phyloP scores from a whole-genome alignment of 2,329 filamentous ascomycete species.

The Metarhizium sp. region DNA sequence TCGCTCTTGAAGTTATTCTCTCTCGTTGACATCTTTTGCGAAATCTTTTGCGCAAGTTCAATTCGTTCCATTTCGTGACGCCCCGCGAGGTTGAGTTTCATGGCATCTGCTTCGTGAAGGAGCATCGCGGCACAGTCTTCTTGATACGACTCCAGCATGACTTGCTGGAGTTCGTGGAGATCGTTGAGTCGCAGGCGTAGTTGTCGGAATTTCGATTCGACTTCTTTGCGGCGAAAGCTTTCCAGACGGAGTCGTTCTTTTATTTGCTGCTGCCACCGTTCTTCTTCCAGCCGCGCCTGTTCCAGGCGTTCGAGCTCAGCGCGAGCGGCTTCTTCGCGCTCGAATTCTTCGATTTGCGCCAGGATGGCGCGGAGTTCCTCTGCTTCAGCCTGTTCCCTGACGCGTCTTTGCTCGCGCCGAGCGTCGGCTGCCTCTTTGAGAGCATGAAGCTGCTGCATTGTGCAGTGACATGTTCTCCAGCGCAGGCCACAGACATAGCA shows the following conservation, averaged over 20 bases:
- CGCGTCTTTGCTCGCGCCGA: conserved; percentile 24
- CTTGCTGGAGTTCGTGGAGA: conserved; percentile 33
- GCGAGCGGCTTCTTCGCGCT: conserved; percentile 34
- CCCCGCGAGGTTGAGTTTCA: conserved; percentile 20
- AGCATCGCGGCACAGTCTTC: conserved; percentile 23
- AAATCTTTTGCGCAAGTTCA: conserved; percentile 15
- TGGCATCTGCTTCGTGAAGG: conserved; percentile 11
- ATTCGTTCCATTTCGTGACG: conserved; percentile 24
- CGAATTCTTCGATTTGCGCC: conserved; percentile 36
- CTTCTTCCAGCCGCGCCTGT: conserved; percentile 12
- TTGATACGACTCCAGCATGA: conserved; percentile 27
- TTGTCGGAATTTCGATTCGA: conserved; percentile 29
- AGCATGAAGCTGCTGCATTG: conserved; percentile 31
- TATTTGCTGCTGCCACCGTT: conserved; percentile 20
- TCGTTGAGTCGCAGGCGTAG: conserved; percentile 25
- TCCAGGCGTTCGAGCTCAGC: conserved; percentile 29
- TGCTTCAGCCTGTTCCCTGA: conserved; percentile 23
- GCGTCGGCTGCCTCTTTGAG: conserved; percentile 28
- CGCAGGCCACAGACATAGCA: conserved; percentile 69
- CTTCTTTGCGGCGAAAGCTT: conserved; percentile 26
- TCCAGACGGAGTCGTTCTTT: conserved; percentile 30
- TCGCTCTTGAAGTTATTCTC: conserved; percentile 25
- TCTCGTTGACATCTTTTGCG: conserved; percentile 24
- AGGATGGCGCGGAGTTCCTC: conserved; percentile 30
- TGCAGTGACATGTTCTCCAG: conserved; percentile 68